These are phyloP conservation scores for Epichloe gansuensis DNA, from an alignment of 2,329 filamentous ascomycete genomes.

Conservation along the genomic window DNA sequence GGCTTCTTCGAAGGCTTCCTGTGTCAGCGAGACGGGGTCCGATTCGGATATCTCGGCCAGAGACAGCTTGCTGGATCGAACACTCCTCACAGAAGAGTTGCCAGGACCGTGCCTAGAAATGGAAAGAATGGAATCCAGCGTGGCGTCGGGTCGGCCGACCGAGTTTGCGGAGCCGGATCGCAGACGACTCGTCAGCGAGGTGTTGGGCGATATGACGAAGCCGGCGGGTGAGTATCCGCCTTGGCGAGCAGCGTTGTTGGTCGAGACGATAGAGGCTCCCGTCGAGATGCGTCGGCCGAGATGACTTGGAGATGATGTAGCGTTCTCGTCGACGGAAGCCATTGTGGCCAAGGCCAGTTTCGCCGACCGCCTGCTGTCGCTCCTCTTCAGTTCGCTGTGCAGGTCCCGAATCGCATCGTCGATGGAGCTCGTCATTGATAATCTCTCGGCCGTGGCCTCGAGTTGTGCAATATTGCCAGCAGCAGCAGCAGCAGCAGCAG, in stretches of 20 bases:
- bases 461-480: constrained; percentile 58
- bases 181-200: constrained; percentile 44
- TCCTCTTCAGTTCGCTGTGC: constrained; percentile 57
- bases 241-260: constrained; percentile 52
- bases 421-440: constrained; percentile 63
- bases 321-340: constrained; percentile 2
- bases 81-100: constrained; percentile 39
- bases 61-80: constrained; percentile 35
- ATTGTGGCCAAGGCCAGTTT: constrained; percentile 35
- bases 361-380: constrained; percentile 54
- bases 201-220: constrained; percentile 53
- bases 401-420: constrained; percentile 65
- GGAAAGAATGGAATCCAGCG: constrained; percentile 28
- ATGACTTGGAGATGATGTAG: constrained; percentile 10
- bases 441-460: constrained; percentile 61
- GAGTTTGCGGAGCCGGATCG: constrained; percentile 43
- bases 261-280: constrained; percentile 52
- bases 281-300: constrained; percentile 34
- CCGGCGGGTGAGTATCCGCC: constrained; percentile 58
- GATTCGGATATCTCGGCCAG: constrained; percentile 45
- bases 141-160: constrained; percentile 25
- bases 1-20: constrained; percentile 40
- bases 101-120: constrained; percentile 41
- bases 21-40: constrained; percentile 37
- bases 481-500: constrained; percentile 31